Evolutionary conservation across 495 filamentous ascomycete genomes (phyloP), one percentile per base, ranked within the genome.

Genomic region (Pyronema domesticum): DNA sequence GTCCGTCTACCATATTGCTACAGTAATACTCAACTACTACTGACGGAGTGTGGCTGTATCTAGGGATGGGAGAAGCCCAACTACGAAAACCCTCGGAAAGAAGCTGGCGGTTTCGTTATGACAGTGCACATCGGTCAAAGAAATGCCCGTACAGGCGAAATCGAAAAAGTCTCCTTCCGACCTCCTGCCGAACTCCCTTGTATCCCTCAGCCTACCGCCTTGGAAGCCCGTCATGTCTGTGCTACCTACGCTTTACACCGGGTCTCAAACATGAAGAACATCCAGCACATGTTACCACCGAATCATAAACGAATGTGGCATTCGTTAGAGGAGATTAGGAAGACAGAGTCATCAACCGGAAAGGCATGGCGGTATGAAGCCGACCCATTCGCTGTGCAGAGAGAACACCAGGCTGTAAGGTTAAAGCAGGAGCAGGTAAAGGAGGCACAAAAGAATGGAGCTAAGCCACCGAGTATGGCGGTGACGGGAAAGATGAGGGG

Each of bases 41-140:
- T 30, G 23, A 30, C 23, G 6, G 15, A 42, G 39, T 42, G 36
- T 23, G 13, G 34, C 30, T 65, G 62, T 39, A 8, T 33, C 2
- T 83, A 89, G 69, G 86, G 85, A 63, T 98, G 91, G 91, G 82
- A 84, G 58, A 91, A 81, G 63, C 91, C 89, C 1, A 89, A 95
- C 62, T 98, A 93, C 68, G 78, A 77, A 60, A 87, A 50, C 17
- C 47, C 47, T 10, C 14, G 23, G 36, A 50, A 36, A 36, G 52
- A 66, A 68, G 33, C 50, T 11, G 77, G 80, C 17, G 86, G 86
- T 30, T 88, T 80, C 65, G 78, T 81, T 0, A 85, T 82, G 17
- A 76, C 82, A 44, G 86, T 95, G 17, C 82, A 82, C 30, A 74
- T 98, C 59, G 81, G 80, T 60, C 71, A 74, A 43, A 80, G 76